Percentiles rank a stretch among this genome's conserved stretches.
Evolutionary conservation across 179 eudicot genomes (phyloP).

Genomic region (Camellia oleifera): DNA sequence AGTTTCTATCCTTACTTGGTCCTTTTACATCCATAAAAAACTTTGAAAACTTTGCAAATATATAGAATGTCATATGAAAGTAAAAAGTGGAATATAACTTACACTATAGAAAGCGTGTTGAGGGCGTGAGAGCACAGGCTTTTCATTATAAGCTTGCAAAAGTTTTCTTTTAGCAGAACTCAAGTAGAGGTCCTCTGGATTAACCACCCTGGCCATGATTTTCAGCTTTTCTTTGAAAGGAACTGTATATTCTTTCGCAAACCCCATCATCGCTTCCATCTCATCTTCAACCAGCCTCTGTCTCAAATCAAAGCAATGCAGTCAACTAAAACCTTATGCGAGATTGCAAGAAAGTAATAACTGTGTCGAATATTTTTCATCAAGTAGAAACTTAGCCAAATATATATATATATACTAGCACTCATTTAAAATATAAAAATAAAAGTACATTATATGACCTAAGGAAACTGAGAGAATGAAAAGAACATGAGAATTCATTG

Average conservation of each 20-base stretch:
- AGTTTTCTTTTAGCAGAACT: constrained; percentile 69
- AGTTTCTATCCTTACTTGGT: too few species aligned
- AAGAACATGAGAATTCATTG: background rate
- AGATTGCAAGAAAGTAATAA: background rate
- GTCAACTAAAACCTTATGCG: background rate
- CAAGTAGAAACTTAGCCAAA: background rate
- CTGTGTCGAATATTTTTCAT: background rate
- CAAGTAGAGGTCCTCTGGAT: constrained; percentile 76
- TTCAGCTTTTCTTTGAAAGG: constrained; percentile 81
- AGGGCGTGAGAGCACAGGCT: constrained; percentile 89
- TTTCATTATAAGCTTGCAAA: constrained; percentile 71
- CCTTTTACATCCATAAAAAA: too few species aligned
- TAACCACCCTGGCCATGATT: constrained; percentile 78
- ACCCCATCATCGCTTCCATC: constrained; percentile 72
- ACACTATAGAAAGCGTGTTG: constrained; percentile 70
- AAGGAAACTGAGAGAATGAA: background rate
- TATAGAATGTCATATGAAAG: background rate
- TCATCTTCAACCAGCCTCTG: constrained; percentile 82
- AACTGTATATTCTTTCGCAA: constrained; percentile 50
- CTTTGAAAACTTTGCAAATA: background rate
- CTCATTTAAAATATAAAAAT: too few species aligned
- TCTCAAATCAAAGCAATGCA: constrained; percentile 10
- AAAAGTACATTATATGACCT: background rate
- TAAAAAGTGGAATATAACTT: background rate
- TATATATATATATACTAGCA: background rate